Base-by-base conservation (phyloP, 1,139 yeast genomes). In the Blastobotrys raffinosifermentans region DNA sequence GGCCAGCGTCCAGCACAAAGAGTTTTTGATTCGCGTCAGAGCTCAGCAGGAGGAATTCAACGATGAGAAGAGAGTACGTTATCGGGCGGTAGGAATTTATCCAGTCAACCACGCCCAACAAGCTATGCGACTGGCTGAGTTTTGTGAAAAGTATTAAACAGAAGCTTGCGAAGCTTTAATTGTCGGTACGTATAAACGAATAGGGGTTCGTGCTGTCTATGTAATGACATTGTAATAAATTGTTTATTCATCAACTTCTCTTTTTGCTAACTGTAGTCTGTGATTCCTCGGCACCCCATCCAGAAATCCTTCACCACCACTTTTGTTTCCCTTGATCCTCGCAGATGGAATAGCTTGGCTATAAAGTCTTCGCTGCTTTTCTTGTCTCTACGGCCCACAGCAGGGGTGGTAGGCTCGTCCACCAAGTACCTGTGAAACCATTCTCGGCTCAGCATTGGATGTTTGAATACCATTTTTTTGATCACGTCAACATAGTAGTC, bases 11-110 rank as follows among this genome's bases (percentile, higher is more conserved):
- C 74, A 77, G 34, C 82, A 81, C 71, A 71, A 72, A 45, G 91
- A 86, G 56, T 84, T 60, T 54, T 70, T 72, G 32, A 80, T 91
- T 59, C 75, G 94, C 61, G 61, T 87, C 35, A 77, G 81, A 54
- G 96, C 95, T 6, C 77, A 80, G 58, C 83, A 77, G 55, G 97
- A 91, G 54, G 75, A 75, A 45, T 91, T 82, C 60, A 82, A 87
- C 52, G 95, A 89, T 40, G 76, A 73, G 37, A 72, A 74, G 29
- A 75, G 94, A 57, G 78, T 85, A 16, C 75, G 96, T 57, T 85
- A 81, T 60, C 80, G 80, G 43, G 81, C 76, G 3, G 66, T 74
- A 32, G 70, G 72, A 19, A 54, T 83, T 21, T 67, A 67, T 35
- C 72, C 71, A 21, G 56, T 86, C 38, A 78, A 83, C 54, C 82